A percentile compares a stretch with the other conserved stretches of the same genome.
These are phyloP conservation scores for Vaucheria bursata DNA, from an alignment of 352 stramenopile species.

Conservation along the genomic window DNA sequence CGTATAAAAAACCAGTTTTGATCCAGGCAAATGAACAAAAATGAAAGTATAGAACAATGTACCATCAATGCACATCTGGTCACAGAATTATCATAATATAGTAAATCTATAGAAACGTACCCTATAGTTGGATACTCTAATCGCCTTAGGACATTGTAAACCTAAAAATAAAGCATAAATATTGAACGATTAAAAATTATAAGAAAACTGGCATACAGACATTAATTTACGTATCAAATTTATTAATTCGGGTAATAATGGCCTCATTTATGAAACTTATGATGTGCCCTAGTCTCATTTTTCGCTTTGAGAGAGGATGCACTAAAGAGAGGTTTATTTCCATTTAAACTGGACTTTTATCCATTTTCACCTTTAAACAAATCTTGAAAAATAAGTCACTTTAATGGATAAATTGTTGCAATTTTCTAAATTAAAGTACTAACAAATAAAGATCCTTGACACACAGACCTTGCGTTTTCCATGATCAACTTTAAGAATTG, in stretches of 20 bases:
- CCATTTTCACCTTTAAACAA: not conserved
- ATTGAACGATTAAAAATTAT: not conserved
- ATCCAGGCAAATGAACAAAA: not conserved
- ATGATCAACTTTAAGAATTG: constrained; percentile 40
- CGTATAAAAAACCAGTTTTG: not conserved
- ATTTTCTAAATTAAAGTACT: not conserved
- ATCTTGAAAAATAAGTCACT: not conserved
- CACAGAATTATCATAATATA: not conserved
- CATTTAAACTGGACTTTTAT: not conserved
- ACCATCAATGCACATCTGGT: not conserved
- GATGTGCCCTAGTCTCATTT: not conserved
- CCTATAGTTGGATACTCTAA: constrained; percentile 26
- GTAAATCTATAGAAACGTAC: not conserved
- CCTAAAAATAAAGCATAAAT: constrained; percentile 1
- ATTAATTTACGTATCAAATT: not conserved
- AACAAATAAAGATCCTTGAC: not conserved
- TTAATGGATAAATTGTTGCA: not conserved
- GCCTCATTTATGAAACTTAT: not conserved
- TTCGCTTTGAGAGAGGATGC: not conserved
- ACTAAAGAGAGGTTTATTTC: not conserved
- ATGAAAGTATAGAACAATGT: not conserved
- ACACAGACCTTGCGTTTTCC: constrained; percentile 25
- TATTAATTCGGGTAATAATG: too few species aligned
- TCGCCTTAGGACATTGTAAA: constrained; percentile 44
- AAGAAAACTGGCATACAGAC: not conserved